Evolutionary conservation across 83 land plant genomes (phyloP).

Genomic region (Picea abies): DNA sequence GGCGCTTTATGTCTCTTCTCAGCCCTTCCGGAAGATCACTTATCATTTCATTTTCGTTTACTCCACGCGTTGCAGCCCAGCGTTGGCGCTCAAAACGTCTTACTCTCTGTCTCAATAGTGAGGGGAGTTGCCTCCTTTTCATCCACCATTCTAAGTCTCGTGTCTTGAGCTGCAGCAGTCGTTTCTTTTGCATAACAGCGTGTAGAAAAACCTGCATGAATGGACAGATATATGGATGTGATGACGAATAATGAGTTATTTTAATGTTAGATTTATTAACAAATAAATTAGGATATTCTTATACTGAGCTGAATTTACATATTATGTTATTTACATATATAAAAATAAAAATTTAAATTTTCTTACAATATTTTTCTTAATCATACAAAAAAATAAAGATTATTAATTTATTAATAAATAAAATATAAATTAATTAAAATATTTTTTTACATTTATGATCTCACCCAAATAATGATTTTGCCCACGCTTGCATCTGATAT

Average conservation of each 20-base stretch:
- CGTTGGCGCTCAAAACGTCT: conserved; percentile 81
- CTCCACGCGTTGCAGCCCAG: conserved; percentile 83
- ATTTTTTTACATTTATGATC: too few species aligned
- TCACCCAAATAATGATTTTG: too few species aligned
- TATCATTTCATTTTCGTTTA: conserved; percentile 75
- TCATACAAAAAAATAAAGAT: too few species aligned
- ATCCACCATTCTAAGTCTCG: conserved; percentile 97
- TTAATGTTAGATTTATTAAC: too few species aligned
- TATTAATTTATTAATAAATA: too few species aligned
- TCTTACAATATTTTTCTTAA: too few species aligned
- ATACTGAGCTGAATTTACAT: too few species aligned
- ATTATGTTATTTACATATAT: too few species aligned
- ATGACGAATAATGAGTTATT: neutral
- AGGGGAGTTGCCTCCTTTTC: conserved; percentile 85
- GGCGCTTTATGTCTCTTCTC: conserved; percentile 82
- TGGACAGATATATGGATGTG: neutral
- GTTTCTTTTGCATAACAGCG: conserved; percentile 75
- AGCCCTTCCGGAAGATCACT: conserved; percentile 85
- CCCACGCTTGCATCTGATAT: too few species aligned
- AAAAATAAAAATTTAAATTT: too few species aligned
- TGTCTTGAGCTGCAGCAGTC: conserved; percentile 72
- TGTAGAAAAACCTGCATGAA: conserved; percentile 72
- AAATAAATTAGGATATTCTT: too few species aligned
- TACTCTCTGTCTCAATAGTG: conserved; percentile 72
- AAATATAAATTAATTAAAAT: too few species aligned